Evolutionary conservation across 2,329 filamentous ascomycete genomes (phyloP), one percentile per base, ranked within the genome.

Genomic region (Hypomyces rosellus): DNA sequence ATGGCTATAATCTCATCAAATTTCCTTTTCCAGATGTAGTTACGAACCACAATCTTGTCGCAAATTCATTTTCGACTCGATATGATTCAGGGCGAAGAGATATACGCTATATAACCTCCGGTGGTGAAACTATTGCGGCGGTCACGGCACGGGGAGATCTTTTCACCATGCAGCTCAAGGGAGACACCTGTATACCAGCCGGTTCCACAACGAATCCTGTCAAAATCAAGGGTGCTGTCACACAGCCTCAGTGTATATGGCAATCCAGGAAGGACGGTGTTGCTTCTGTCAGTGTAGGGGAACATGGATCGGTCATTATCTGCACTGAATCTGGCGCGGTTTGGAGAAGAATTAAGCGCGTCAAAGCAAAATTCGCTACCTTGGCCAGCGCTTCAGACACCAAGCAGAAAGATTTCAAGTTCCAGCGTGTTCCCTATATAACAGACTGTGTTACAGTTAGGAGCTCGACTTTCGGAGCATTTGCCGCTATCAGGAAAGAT

Each of bases 291-390:
- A 87, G 84, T 54, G 85, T 97, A 3, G 89, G 91, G 36, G 90
- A 96, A 64, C 87, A 97, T 65, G 93, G 91, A 2, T 95, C 91
- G 0, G 89, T 99, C 57, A 95, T 99, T 49, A 83, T 99, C 55
- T 92, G 89, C 57, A 99, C 93, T 0, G 80, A 90, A 53, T 92
- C 90, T 39, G 93, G 93, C 2, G 92, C 89, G 44, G 92, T 96
- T 0, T 99, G 92, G 92, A 85, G 85, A 58, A 85, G 92, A 52
- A 84, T 93, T 46, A 89, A 89, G 62, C 81, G 93, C 54, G 77
- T 80, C 22, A 95, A 92, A 56, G 84, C 86, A 45, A 95, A 95
- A 61, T 83, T 86, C 57, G 75, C 80, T 0, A 71, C 74, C 1
- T 67, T 69, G 16, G 47, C 71, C 12, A 72, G 71, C 3, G 67